These are phyloP conservation scores for Cutaneotrichosporon cavernicola DNA, from an alignment of 1,284 basidiomycete genomes.

Conservation along the genomic window DNA sequence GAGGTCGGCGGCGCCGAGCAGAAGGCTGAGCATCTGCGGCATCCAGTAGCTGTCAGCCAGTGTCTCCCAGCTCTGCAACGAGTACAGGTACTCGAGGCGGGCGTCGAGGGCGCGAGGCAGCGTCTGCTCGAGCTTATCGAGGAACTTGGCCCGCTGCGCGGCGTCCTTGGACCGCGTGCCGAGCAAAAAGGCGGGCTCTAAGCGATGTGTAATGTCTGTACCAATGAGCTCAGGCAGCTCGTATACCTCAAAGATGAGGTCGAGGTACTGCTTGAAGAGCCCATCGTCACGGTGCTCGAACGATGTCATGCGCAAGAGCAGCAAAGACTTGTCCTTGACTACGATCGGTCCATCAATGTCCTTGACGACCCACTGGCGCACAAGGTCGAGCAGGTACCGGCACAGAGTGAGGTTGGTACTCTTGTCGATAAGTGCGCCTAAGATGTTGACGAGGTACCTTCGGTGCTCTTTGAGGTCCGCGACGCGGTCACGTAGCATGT, in stretches of 20 bases:
- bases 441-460: slow-evolving; percentile 67
- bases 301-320: slow-evolving; percentile 85
- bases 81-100: slow-evolving; percentile 86
- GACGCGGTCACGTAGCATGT: slow-evolving; percentile 58
- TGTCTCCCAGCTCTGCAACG: slow-evolving; percentile 94
- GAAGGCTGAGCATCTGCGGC: slow-evolving; percentile 82
- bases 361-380: slow-evolving; percentile 82
- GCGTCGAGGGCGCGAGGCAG: slow-evolving; percentile 78
- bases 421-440: slow-evolving; percentile 84
- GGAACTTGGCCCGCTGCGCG: slow-evolving; percentile 76
- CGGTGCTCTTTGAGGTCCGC: slow-evolving; percentile 59
- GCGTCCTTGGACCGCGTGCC: slow-evolving; percentile 85
- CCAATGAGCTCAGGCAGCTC: slow-evolving; percentile 79
- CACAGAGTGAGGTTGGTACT: slow-evolving; percentile 81
- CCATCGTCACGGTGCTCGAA: slow-evolving; percentile 78
- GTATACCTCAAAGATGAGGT: slow-evolving; percentile 93
- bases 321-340: slow-evolving; percentile 90
- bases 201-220: slow-evolving; percentile 88
- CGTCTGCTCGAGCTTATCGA: slow-evolving; percentile 86
- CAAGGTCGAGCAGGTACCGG: slow-evolving; percentile 80
- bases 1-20: slow-evolving; percentile 76
- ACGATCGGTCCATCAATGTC: slow-evolving; percentile 73
- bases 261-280: slow-evolving; percentile 81
- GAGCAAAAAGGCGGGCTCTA: slow-evolving; percentile 91
- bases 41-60: slow-evolving; percentile 95